Evolutionary conservation across 306 rosid species (phyloP).

Genomic region (Prunus mira): DNA sequence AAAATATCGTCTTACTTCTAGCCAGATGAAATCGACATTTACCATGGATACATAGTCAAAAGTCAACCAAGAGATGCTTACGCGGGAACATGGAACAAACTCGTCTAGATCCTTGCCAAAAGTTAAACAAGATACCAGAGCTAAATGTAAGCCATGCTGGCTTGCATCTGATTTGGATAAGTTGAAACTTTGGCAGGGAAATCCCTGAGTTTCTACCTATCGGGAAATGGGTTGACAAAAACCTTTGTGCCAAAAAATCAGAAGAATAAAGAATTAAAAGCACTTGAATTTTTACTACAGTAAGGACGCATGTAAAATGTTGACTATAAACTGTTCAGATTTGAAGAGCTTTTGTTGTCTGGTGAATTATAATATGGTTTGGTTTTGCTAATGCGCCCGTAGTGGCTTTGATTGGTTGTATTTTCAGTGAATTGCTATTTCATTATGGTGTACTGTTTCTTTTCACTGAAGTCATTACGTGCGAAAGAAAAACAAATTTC

Average conservation of each 20-base stretch:
- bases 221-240: background rate
- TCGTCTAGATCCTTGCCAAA: slow-evolving; percentile 12
- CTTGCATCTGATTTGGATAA: background rate
- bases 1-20: slow-evolving; percentile 22
- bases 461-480: background rate
- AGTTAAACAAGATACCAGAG: background rate
- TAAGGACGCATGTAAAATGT: background rate
- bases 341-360: background rate
- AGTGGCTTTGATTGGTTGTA: background rate
- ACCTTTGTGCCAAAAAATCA: background rate
- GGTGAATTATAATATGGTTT: background rate
- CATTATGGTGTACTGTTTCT: background rate
- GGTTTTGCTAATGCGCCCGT: background rate
- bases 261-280: background rate
- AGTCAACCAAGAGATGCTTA: slow-evolving; percentile 17
- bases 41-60: background rate
- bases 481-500: background rate
- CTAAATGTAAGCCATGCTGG: slow-evolving; percentile 1
- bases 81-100: slow-evolving; percentile 1
- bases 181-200: background rate
- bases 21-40: slow-evolving; percentile 11
- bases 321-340: background rate
- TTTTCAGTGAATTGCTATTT: background rate
- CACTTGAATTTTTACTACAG: background rate
- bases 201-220: background rate